Percentiles rank a stretch among this genome's conserved stretches.
Evolutionary conservation across 202 grass and related monocot genomes (phyloP).

Genomic region (Tripidium arundinaceum): DNA sequence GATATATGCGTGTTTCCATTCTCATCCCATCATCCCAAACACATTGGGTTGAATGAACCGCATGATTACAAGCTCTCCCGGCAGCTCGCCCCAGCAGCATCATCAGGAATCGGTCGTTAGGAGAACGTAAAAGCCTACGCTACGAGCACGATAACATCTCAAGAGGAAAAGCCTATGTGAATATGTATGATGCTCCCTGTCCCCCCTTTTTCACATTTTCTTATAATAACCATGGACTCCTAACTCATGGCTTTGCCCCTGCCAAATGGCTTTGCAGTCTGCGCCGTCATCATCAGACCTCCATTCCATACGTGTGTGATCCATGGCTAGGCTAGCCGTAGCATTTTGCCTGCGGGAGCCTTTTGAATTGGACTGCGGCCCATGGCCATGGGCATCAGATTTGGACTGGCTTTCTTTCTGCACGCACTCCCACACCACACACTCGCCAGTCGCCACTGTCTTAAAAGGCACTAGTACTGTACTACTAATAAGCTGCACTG

Average conservation of each 20-base stretch:
- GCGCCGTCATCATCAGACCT: not conserved
- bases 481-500: not conserved
- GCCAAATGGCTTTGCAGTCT: slow-evolving; percentile 4
- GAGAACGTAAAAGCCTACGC: not conserved
- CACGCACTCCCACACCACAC: slow-evolving; percentile 47
- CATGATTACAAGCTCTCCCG: slow-evolving; percentile 23
- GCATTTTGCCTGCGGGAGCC: slow-evolving; percentile 6
- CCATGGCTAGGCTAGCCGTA: not conserved
- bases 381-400: slow-evolving; percentile 9
- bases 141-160: slow-evolving; percentile 29
- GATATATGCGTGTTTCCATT: not conserved
- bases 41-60: not conserved
- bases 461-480: not conserved
- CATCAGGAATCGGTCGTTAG: slow-evolving; percentile 23
- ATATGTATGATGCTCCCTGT: slow-evolving; percentile 22
- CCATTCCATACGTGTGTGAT: not conserved
- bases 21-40: not conserved
- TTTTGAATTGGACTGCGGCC: slow-evolving; percentile 10
- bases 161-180: not conserved
- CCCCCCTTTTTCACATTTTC: not conserved
- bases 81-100: not conserved
- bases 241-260: too few relatives aligned
- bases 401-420: slow-evolving; percentile 28
- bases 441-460: slow-evolving; percentile 13
- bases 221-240: not conserved